These are phyloP conservation scores for Funneliformis geosporum DNA, from an alignment of 192 early-diverging fungal species.

Conservation along the genomic window DNA sequence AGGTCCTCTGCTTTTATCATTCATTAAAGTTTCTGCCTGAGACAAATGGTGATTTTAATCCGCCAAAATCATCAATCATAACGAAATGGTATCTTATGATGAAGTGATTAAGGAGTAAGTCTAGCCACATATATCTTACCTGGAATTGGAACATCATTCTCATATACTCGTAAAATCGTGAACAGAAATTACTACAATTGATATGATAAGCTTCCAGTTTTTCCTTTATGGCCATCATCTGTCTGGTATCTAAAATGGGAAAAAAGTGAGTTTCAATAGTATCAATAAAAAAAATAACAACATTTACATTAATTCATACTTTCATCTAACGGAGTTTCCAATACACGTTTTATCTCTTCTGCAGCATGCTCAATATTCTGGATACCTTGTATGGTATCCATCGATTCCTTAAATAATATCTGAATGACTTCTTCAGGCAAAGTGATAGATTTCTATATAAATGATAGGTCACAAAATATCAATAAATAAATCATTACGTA, in stretches of 20 bases:
- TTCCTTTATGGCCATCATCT: conserved; percentile 61
- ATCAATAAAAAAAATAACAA: neutral
- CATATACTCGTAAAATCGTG: conserved; percentile 63
- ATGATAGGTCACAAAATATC: neutral
- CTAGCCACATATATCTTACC: conserved; percentile 33
- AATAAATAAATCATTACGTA: neutral
- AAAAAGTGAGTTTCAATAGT: neutral
- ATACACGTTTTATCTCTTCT: conserved; percentile 64
- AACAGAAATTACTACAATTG: conserved; percentile 66
- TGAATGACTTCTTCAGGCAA: conserved; percentile 63
- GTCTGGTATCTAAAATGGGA: conserved; percentile 30
- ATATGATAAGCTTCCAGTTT: conserved; percentile 66
- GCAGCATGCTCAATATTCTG: conserved; percentile 65
- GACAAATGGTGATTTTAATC: neutral
- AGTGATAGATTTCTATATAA: conserved; percentile 54
- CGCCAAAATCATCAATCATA: neutral
- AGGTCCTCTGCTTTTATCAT: conserved; percentile 51
- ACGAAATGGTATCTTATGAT: neutral
- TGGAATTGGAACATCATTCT: conserved; percentile 66
- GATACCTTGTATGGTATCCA: conserved; percentile 63
- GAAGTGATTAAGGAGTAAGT: neutral
- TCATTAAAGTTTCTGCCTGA: conserved; percentile 50
- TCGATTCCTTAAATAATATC: conserved; percentile 62
- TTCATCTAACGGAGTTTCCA: conserved; percentile 60
- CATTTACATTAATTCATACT: conserved; percentile 36